A percentile compares a stretch with the other conserved stretches of the same genome.
These are phyloP conservation scores for Thraustotheca clavata DNA, from an alignment of 352 stramenopile species.

Conservation along the genomic window DNA sequence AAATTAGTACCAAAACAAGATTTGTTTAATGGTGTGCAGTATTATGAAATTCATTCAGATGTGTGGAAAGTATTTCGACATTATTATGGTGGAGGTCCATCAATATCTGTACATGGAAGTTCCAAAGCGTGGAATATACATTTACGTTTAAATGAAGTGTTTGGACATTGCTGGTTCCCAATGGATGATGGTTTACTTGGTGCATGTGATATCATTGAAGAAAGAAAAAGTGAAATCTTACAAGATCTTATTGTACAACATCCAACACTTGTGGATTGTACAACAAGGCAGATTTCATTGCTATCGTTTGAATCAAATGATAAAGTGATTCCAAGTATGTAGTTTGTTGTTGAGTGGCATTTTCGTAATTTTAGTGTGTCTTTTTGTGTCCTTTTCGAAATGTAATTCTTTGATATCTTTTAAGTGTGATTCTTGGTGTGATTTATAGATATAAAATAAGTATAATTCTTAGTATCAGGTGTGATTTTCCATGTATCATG, in stretches of 20 bases:
- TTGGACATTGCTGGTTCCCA: slow-evolving; percentile 16
- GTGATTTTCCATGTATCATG: too few relatives aligned
- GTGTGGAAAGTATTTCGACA: slow-evolving; percentile 2
- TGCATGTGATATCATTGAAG: not conserved
- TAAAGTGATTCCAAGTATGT: too few relatives aligned
- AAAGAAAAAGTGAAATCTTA: not conserved
- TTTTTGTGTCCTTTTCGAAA: too few relatives aligned
- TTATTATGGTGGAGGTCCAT: slow-evolving; percentile 15
- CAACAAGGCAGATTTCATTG: too few relatives aligned
- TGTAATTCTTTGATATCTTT: too few relatives aligned
- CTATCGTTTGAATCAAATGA: too few relatives aligned
- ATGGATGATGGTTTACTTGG: slow-evolving; percentile 8
- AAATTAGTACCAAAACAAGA: slow-evolving; percentile 3
- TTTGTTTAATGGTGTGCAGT: not conserved
- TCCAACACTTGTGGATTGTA: not conserved
- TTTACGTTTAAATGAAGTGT: not conserved
- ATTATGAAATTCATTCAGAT: not conserved
- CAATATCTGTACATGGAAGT: not conserved
- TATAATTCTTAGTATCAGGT: too few relatives aligned
- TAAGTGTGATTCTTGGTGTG: too few relatives aligned
- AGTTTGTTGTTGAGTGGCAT: too few relatives aligned
- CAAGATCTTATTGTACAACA: not conserved
- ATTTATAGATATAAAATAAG: too few relatives aligned
- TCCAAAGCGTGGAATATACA: slow-evolving; percentile 18
- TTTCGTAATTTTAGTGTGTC: too few relatives aligned